Percentiles rank a stretch among this genome's conserved stretches.
Evolutionary conservation across 2,329 filamentous ascomycete species (phyloP).

Genomic region (Colletotrichum godetiae): DNA sequence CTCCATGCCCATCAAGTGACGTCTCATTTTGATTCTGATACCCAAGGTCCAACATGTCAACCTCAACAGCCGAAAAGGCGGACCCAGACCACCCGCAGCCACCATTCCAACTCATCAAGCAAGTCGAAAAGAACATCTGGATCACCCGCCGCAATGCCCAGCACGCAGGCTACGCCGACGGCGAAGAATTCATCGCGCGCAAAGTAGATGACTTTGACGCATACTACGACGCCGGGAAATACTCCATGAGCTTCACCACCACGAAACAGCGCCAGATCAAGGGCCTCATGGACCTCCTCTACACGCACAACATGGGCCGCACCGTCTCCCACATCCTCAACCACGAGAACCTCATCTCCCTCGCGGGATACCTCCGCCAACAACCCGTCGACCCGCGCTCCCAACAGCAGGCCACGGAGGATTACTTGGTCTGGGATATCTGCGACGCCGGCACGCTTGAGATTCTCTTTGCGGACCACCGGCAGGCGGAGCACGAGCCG

Average conservation of each 20-base stretch:
- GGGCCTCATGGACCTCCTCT: constrained; percentile 43
- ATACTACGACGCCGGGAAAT: constrained; percentile 19
- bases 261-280: constrained; percentile 37
- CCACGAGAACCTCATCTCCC: constrained; percentile 61
- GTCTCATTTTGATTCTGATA: neutral
- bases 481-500: constrained; percentile 37
- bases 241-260: constrained; percentile 25
- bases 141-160: constrained; percentile 46
- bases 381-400: constrained; percentile 35
- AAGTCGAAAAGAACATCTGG: constrained; percentile 43
- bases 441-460: constrained; percentile 63
- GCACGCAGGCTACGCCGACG: constrained; percentile 29
- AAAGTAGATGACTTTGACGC: constrained; percentile 37
- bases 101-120: constrained; percentile 45
- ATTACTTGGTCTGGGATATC: constrained; percentile 61
- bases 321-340: constrained; percentile 53
- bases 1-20: neutral
- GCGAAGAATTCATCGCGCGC: constrained; percentile 48
- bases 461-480: constrained; percentile 48
- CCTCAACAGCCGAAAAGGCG: constrained; percentile 5
- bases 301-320: constrained; percentile 42
- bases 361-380: constrained; percentile 50
- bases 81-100: constrained; percentile 25
- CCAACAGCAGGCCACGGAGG: constrained; percentile 36
- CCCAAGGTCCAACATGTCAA: neutral